Evolutionary conservation across 169 alveolate genomes (phyloP).

Genomic region (Plasmodium vinckei): DNA sequence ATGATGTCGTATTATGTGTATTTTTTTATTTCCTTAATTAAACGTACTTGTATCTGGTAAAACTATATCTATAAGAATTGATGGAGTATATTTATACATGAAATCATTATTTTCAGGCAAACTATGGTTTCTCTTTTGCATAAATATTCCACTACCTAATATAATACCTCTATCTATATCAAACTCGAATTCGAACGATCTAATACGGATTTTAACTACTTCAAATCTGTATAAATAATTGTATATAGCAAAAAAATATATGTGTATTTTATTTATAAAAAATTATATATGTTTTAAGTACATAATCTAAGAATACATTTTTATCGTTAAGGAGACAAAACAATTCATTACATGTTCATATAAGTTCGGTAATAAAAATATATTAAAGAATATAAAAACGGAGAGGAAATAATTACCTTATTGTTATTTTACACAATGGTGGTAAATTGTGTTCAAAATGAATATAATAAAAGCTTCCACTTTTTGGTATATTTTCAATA

Average conservation of each 20-base stretch:
- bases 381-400: not conserved
- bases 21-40: slow-evolving; percentile 13
- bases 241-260: slow-evolving; percentile 1
- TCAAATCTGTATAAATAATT: slow-evolving; percentile 46
- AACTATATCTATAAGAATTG: slow-evolving; percentile 43
- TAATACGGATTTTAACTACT: slow-evolving; percentile 50
- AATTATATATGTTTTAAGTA: not conserved
- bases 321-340: too few species aligned
- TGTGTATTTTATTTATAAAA: not conserved
- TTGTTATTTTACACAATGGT: slow-evolving; percentile 63
- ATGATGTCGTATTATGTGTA: not conserved
- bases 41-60: slow-evolving; percentile 71
- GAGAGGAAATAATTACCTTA: slow-evolving; percentile 28
- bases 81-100: slow-evolving; percentile 68
- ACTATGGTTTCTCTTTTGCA: slow-evolving; percentile 55
- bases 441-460: slow-evolving; percentile 62
- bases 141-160: slow-evolving; percentile 69
- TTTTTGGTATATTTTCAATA: slow-evolving; percentile 21
- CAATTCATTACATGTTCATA: not conserved
- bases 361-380: not conserved
- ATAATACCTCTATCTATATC: slow-evolving; percentile 72
- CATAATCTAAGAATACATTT: not conserved
- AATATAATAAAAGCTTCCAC: slow-evolving; percentile 69
- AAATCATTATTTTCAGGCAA: slow-evolving; percentile 28
- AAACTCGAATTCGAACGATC: slow-evolving; percentile 75